phyloP scores from a whole-genome alignment of 805 yeast genomes.

The Yamadazyma insecticola region DNA sequence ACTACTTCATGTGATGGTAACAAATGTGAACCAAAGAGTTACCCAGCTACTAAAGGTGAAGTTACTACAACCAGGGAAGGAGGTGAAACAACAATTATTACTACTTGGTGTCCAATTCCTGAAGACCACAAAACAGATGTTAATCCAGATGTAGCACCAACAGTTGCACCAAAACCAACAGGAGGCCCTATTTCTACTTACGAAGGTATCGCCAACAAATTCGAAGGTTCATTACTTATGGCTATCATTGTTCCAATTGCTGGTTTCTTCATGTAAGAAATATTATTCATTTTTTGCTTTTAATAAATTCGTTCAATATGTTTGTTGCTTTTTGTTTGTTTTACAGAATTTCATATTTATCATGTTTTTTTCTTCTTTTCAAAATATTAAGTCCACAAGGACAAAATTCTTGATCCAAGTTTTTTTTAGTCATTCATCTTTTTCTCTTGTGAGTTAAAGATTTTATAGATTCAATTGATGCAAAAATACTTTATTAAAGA shows the following conservation, averaged over 20 bases:
- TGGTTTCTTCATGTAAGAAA: slow-evolving; percentile 33
- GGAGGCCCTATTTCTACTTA: slow-evolving; percentile 20
- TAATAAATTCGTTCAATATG: no score
- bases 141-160: slow-evolving; percentile 8
- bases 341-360: no score
- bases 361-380: no score
- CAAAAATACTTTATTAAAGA: no score
- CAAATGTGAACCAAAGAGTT: slow-evolving; percentile 20
- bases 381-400: no score
- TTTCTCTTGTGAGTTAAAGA: no score
- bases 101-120: slow-evolving; percentile 19
- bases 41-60: slow-evolving; percentile 2
- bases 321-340: no score
- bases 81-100: slow-evolving; percentile 19
- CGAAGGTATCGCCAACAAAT: slow-evolving; percentile 20
- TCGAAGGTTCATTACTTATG: slow-evolving; percentile 23
- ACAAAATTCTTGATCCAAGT: no score
- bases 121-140: no score
- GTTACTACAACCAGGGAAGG: slow-evolving; percentile 15
- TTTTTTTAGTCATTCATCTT: no score
- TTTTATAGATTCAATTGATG: no score
- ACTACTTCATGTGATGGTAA: slow-evolving; percentile 25
- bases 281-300: no score
- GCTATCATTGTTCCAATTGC: slow-evolving; percentile 28
- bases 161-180: slow-evolving; percentile 9